Evolutionary conservation across 306 rosid species (phyloP), one percentile per base, ranked within the genome.

Genomic region (Heteromeles arbutifolia): DNA sequence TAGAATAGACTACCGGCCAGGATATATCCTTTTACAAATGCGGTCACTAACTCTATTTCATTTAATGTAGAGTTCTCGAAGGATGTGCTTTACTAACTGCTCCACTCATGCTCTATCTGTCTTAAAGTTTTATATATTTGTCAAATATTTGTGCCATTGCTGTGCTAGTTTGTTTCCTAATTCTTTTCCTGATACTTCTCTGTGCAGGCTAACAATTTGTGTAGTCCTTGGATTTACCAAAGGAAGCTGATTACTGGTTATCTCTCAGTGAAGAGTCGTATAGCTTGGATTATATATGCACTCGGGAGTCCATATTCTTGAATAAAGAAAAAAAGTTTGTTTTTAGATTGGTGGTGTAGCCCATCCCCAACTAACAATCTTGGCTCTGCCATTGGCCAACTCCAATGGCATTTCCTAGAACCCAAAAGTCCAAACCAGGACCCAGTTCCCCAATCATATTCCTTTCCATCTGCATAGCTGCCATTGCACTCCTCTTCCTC

Each of bases 351-450:
- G 25, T 9, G 69, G 69, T 10, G 21, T 65, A 65, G 69, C 2
- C 4, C 39, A 63, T 34, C 54, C 73, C 32, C 37, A 25, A 24
- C 37, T 7, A 69, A 26, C 62, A 17, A 69, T 70, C 62, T 31
- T 70, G 45, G 11, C 54, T 48, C 54, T 2, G 25, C 25, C 69
- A 21, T 21, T 70, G 75, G 74, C 82, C 77, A 44, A 80, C 68
- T 81, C 70, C 73, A 74, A 86, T 91, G 97, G 91, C 89, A 26
- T 75, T 84, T 37, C 83, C 69, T 62, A 84, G 78, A 78, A 37
- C 73, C 71, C 71, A 76, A 25, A 89, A 88, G 79, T 41, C 77
- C 52, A 91, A 82, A 70, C 78, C 83, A 21, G 87, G 85, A 67
- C 81, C 83, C 67, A 78, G 93, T 82, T 88, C 91, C 73, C 79